Percentiles rank a stretch among this genome's conserved stretches.
phyloP scores from a whole-genome alignment of 1,284 basidiomycete species.

The Trametes versicolor region DNA sequence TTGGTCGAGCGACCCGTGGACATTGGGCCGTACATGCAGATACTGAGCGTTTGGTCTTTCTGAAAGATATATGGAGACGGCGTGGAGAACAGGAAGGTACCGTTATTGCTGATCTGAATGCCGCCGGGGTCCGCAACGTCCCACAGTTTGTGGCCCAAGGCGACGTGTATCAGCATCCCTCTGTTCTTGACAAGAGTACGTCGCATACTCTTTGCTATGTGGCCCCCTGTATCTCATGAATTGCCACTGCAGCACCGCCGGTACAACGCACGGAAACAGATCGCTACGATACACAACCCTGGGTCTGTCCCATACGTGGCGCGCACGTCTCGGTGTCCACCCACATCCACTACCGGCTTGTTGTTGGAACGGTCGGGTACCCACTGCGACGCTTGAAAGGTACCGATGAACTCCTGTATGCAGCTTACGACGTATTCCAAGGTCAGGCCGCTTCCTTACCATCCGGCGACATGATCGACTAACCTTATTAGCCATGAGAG shows the following conservation, averaged over 20 bases:
- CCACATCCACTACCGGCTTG: slow-evolving; percentile 10
- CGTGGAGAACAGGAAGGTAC: slow-evolving; percentile 10
- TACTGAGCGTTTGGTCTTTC: slow-evolving; percentile 2
- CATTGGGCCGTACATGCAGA: slow-evolving; percentile 14
- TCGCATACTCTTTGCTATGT: neutral
- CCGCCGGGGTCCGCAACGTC: slow-evolving; percentile 6
- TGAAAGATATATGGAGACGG: slow-evolving; percentile 19
- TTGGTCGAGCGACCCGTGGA: slow-evolving; percentile 9
- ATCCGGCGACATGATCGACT: neutral
- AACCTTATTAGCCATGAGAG: slow-evolving; percentile 9
- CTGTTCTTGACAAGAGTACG: neutral
- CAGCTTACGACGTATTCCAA: slow-evolving; percentile 4
- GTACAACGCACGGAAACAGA: slow-evolving; percentile 8
- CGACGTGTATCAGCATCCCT: slow-evolving; percentile 1
- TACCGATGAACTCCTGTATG: slow-evolving; percentile 2
- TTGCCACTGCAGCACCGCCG: neutral
- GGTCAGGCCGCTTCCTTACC: neutral
- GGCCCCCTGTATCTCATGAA: neutral
- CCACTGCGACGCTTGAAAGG: neutral
- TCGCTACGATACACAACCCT: neutral
- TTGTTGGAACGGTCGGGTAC: slow-evolving; percentile 2
- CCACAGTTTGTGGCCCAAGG: slow-evolving; percentile 4
- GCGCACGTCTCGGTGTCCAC: neutral
- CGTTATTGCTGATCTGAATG: neutral
- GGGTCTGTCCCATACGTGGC: slow-evolving; percentile 4